Conservation (phyloP, 495 filamentous ascomycete species). For the Hypomontagnella submonticulosa region DNA sequence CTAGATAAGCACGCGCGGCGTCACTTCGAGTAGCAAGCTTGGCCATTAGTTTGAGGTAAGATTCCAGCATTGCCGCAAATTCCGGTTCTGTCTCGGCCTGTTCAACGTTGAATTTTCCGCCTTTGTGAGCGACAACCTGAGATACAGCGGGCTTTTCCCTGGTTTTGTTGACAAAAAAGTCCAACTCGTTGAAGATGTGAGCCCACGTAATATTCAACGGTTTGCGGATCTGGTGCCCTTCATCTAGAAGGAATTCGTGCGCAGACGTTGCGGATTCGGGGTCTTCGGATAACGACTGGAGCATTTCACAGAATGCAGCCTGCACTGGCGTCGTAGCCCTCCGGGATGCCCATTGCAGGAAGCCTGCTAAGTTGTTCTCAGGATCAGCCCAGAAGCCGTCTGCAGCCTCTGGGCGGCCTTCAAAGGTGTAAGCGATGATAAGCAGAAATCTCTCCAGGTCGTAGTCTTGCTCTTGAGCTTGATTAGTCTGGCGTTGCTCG, state of each 20-base stretch:
- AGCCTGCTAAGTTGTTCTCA: conserved; percentile 90
- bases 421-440: conserved; percentile 90
- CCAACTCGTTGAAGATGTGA: conserved; percentile 90
- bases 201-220: conserved; percentile 86
- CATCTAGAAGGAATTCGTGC: conserved; percentile 89
- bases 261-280: conserved; percentile 81
- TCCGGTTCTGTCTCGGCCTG: conserved; percentile 80
- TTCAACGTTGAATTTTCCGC: conserved; percentile 64
- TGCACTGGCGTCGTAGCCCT: conserved; percentile 92
- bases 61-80: conserved; percentile 89
- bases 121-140: conserved; percentile 66
- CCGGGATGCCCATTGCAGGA: conserved; percentile 93
- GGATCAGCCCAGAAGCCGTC: conserved; percentile 88
- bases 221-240: conserved; percentile 79
- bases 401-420: conserved; percentile 81
- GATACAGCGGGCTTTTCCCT: conserved; percentile 68
- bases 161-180: conserved; percentile 75
- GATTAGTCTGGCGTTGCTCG: conserved; percentile 78
- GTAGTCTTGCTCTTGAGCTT: conserved; percentile 77
- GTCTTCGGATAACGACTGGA: conserved; percentile 83
- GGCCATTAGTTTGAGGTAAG: conserved; percentile 86
- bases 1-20: conserved; percentile 73
- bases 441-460: conserved; percentile 91
- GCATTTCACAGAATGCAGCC: conserved; percentile 94
- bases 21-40: conserved; percentile 77